Percentiles rank a stretch among this genome's conserved stretches.
phyloP scores from a whole-genome alignment of 169 alveolate species.

The Toxoplasma gondii region DNA sequence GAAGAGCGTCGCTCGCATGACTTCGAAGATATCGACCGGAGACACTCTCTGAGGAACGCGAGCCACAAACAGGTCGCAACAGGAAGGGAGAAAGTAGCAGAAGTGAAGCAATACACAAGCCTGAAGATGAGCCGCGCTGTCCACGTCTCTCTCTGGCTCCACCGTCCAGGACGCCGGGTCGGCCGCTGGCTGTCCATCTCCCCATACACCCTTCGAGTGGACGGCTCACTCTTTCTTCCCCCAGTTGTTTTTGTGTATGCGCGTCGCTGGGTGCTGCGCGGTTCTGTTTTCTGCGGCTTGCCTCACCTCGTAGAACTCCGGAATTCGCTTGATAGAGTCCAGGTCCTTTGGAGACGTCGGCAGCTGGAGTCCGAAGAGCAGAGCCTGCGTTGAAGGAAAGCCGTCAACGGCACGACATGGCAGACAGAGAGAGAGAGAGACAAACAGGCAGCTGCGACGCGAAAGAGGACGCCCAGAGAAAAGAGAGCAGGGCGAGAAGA shows the following conservation, averaged over 20 bases:
- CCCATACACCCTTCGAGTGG: no score
- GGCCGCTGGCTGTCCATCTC: no score
- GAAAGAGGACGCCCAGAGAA: neutral
- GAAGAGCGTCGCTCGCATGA: neutral
- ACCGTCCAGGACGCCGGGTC: no score
- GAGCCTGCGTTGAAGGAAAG: neutral
- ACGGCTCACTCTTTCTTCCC: no score
- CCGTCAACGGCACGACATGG: no score
- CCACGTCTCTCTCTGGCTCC: no score
- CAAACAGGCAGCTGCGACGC: no score
- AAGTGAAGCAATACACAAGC: neutral
- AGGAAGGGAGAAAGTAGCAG: neutral
- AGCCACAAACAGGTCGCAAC: neutral
- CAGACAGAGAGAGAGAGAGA: no score
- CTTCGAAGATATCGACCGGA: neutral
- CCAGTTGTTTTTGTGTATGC: no score
- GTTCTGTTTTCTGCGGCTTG: neutral
- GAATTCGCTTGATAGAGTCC: constrained; percentile 6
- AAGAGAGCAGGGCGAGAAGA: neutral
- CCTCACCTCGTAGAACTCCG: constrained; percentile 38
- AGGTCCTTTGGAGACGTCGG: constrained; percentile 3
- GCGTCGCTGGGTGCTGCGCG: neutral
- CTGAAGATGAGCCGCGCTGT: no score
- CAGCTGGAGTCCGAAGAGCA: constrained; percentile 13
- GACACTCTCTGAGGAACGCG: neutral